Percentiles rank a stretch among this genome's conserved stretches.
Conservation (phyloP, 192 early-diverging fungal species). For the Phycomyces blakesleeanus region DNA sequence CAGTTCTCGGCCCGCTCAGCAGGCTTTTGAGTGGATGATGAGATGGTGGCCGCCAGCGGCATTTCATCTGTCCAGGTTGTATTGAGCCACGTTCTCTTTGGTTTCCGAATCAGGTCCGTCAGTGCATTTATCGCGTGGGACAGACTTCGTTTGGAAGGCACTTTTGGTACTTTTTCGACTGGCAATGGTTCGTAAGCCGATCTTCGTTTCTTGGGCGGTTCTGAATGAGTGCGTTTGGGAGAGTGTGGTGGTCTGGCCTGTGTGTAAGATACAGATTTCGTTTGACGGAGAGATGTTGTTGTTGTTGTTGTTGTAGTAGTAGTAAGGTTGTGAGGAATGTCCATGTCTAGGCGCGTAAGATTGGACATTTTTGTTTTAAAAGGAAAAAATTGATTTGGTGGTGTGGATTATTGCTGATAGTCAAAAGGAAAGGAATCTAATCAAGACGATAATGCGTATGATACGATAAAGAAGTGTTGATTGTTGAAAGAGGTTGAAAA, state of each 20-base stretch:
- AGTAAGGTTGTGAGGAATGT: too few species aligned
- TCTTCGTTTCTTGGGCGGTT: neutral
- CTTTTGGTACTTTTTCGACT: neutral
- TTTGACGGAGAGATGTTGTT: neutral
- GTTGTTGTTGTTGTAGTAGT: too few species aligned
- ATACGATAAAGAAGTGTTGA: too few species aligned
- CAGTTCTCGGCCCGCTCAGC: neutral
- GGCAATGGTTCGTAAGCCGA: neutral
- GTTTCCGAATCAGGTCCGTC: neutral
- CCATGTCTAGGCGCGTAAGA: too few species aligned
- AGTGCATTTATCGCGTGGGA: neutral
- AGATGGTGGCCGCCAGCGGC: neutral
- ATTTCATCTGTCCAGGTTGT: constrained; percentile 4
- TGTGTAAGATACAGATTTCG: neutral
- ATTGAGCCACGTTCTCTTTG: neutral
- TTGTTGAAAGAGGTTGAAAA: too few species aligned
- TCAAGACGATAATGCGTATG: too few species aligned
- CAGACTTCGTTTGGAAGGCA: neutral
- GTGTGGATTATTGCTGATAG: too few species aligned
- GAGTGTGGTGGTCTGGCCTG: neutral
- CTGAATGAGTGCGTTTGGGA: neutral
- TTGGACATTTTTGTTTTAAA: too few species aligned
- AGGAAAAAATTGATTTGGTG: too few species aligned
- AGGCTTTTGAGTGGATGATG: neutral
- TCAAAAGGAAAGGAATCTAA: too few species aligned